These are phyloP conservation scores for Mucor circinelloides DNA, from an alignment of 371 early-diverging fungal genomes.

Conservation along the genomic window DNA sequence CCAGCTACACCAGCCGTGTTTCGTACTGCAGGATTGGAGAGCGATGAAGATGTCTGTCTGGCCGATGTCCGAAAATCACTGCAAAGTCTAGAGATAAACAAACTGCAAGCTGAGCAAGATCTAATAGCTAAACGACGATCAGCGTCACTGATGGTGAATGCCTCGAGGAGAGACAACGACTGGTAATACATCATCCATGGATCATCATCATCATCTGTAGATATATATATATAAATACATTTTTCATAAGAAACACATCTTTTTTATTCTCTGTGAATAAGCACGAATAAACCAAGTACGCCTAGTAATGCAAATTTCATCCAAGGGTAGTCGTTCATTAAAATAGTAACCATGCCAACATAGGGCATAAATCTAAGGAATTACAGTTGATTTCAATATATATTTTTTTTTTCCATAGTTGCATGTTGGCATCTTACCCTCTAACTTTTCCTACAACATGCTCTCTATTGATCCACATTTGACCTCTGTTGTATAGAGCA, in stretches of 20 bases:
- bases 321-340: conserved; percentile 95
- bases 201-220: not conserved
- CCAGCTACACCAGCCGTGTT: not conserved
- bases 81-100: not conserved
- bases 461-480: conserved; percentile 89
- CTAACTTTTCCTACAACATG: conserved; percentile 90
- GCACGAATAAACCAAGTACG: conserved; percentile 73
- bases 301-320: conserved; percentile 82
- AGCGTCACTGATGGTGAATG: not conserved
- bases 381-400: not conserved
- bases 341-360: conserved; percentile 96
- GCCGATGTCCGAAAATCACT: conserved; percentile 8
- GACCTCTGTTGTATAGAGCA: conserved; percentile 85
- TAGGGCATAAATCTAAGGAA: conserved; percentile 80
- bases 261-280: conserved; percentile 60
- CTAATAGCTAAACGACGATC: not conserved
- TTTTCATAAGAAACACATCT: not conserved
- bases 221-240: not conserved
- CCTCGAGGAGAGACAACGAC: not conserved
- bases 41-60: conserved; percentile 15
- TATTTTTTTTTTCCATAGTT: not conserved
- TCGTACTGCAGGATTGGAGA: not conserved
- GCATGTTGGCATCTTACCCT: conserved; percentile 52
- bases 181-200: not conserved
- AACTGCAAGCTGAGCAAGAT: not conserved